A percentile compares a stretch with the other conserved stretches of the same genome.
phyloP scores from a whole-genome alignment of 2,329 filamentous ascomycete genomes.

The Xylaria sp. region DNA sequence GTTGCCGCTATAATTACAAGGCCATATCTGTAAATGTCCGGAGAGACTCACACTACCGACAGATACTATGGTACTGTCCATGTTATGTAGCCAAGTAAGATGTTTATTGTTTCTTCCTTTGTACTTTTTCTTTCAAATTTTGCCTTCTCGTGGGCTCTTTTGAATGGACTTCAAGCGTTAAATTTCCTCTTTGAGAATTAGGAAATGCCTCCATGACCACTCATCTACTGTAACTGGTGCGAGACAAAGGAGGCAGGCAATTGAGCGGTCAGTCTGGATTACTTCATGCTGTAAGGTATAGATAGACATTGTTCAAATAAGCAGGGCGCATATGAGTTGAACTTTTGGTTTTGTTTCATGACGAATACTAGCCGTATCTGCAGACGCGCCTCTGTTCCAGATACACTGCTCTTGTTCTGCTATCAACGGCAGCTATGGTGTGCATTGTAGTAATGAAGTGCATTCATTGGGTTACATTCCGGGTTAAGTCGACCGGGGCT shows the following conservation, averaged over 20 bases:
- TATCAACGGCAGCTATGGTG: neutral
- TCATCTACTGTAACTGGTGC: neutral
- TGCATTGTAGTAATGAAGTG: slow-evolving; percentile 6
- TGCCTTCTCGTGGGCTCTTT: neutral
- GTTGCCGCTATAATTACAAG: too few relatives aligned
- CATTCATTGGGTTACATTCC: slow-evolving; percentile 32
- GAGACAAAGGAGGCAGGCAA: neutral
- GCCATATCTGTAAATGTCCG: too few relatives aligned
- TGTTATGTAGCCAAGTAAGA: too few relatives aligned
- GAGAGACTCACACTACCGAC: too few relatives aligned
- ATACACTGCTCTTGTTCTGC: neutral
- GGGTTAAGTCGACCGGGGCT: slow-evolving; percentile 24
- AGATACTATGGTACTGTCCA: too few relatives aligned
- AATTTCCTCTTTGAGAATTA: neutral
- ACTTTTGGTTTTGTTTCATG: neutral
- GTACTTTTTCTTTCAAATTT: too few relatives aligned
- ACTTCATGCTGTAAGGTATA: neutral
- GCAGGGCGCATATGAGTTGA: neutral
- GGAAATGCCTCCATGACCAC: neutral
- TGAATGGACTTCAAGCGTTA: neutral
- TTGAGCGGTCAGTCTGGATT: slow-evolving; percentile 1
- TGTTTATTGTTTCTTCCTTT: too few relatives aligned
- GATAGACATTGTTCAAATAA: neutral
- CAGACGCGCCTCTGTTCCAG: neutral
- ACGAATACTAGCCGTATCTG: neutral